phyloP scores from a whole-genome alignment of 768 basidiomycete genomes.

The Auricularia cornea region DNA sequence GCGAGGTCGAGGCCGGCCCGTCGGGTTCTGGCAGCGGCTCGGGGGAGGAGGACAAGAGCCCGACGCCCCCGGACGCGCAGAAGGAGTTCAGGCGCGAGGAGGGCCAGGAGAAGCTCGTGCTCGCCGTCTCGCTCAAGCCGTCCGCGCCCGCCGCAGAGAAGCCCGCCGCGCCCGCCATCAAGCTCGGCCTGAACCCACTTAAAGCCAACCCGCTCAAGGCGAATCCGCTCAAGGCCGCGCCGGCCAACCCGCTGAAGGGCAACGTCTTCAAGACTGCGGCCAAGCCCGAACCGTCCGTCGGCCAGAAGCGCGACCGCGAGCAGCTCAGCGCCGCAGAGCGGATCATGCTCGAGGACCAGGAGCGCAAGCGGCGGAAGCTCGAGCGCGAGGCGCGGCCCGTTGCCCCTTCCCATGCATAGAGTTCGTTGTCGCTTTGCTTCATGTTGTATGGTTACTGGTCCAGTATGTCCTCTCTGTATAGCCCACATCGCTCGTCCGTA shows the following conservation, averaged over 20 bases:
- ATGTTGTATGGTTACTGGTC: too few relatives aligned
- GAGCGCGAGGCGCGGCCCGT: conserved; percentile 33
- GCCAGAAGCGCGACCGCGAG: conserved; percentile 49
- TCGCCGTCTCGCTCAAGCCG: conserved; percentile 60
- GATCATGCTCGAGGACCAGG: conserved; percentile 84
- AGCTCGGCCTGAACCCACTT: conserved; percentile 56
- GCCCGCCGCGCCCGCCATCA: conserved; percentile 22
- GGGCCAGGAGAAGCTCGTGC: conserved; percentile 60
- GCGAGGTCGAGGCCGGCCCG: conserved; percentile 28
- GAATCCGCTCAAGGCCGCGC: conserved; percentile 40
- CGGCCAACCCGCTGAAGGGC: conserved; percentile 58
- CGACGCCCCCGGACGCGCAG: conserved; percentile 24
- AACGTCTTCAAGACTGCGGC: conserved; percentile 62
- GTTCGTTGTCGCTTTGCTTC: too few relatives aligned
- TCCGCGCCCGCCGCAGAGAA: conserved; percentile 21
- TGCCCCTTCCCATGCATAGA: too few relatives aligned
- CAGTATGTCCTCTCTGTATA: too few relatives aligned
- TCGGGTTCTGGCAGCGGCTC: conserved; percentile 1
- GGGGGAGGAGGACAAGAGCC: conserved; percentile 23
- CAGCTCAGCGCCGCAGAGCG: conserved; percentile 76
- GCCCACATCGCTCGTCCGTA: too few relatives aligned
- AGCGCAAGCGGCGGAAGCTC: conserved; percentile 75
- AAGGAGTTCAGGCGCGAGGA: conserved; percentile 66
- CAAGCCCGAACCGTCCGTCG: conserved; percentile 21
- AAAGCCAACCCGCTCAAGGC: conserved; percentile 33